Evolutionary conservation across 192 early-diverging fungal species (phyloP), one percentile per base, ranked within the genome.

Genomic region (Chytriomyces sp.): DNA sequence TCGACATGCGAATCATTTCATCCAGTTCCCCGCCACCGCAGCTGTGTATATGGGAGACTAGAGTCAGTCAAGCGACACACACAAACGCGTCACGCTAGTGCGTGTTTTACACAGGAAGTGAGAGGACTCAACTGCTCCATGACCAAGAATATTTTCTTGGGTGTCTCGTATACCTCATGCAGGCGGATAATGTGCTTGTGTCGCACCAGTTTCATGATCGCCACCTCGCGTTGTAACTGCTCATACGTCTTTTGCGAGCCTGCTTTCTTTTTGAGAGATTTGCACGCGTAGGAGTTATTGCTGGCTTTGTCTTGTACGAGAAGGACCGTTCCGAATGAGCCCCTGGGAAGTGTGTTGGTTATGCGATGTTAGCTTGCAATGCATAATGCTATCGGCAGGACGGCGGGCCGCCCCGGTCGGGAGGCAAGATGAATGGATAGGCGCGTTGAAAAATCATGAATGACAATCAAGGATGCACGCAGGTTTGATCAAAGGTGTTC

Each of bases 321-420:
- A 22, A 59, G 59, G 4, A 86, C 84, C 4, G 77, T 78, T 8
- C 84, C 84, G 75, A 86, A 86, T 5, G 84, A 71, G 14, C 84
- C 84, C 61, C 83, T 85, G 66, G 54, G 19, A 62, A 49, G 28
- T 22, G 17, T 32, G 14, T n/a, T 10, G 12, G 44, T 49, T 10
- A 2, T 0, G 17, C 25, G 4, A 52, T 7, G 7, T 36, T 57
- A 79, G 17, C 44, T 10, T 49, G 44, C 44, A n/a, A 10, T n/a
- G n/a, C 10, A 49, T 14, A n/a, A 49, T 49, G 44, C 10, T 10
- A 49, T 14, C n/a, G n/a, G n/a, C n/a, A n/a, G 44, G 44, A 49
- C 44, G 10, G 44, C 10, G 44, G 44, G 10, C n/a, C 10, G 44
- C 10, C 10, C 10, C 10, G 44, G 44, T 10, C 10, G 44, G 44